Percentiles rank a stretch among this genome's conserved stretches.
These are phyloP conservation scores for Cyamopsis tetragonoloba DNA, from an alignment of 306 rosid genomes.

Conservation along the genomic window DNA sequence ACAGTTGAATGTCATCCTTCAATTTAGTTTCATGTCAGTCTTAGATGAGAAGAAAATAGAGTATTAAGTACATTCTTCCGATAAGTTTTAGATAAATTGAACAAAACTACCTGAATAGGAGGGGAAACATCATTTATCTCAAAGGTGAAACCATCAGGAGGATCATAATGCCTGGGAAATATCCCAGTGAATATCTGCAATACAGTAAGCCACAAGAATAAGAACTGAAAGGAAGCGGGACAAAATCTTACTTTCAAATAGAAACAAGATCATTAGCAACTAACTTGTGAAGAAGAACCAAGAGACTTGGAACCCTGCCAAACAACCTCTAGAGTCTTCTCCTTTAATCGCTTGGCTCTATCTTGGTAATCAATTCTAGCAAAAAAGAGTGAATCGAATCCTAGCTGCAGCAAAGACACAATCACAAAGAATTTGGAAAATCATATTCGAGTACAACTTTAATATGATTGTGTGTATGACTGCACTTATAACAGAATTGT, in stretches of 20 bases:
- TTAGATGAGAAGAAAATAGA: slow-evolving; percentile 18
- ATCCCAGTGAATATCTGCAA: slow-evolving; percentile 78
- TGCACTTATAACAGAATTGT: neutral
- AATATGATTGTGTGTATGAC: neutral
- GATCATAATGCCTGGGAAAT: slow-evolving; percentile 81
- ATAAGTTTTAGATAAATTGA: neutral
- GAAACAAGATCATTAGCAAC: slow-evolving; percentile 25
- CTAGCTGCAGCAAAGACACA: slow-evolving; percentile 57
- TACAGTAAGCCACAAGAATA: slow-evolving; percentile 12
- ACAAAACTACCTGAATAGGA: slow-evolving; percentile 48
- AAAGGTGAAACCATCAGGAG: slow-evolving; percentile 80
- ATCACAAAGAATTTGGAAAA: slow-evolving; percentile 6
- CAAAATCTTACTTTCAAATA: neutral
- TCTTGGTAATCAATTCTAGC: slow-evolving; percentile 93
- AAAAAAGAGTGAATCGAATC: slow-evolving; percentile 77
- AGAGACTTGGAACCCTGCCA: slow-evolving; percentile 79
- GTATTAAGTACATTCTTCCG: neutral
- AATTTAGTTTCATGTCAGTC: slow-evolving; percentile 21
- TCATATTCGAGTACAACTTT: slow-evolving; percentile 10
- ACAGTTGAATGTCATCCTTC: slow-evolving; percentile 51
- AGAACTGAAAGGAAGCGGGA: neutral
- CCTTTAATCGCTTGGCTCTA: slow-evolving; percentile 65
- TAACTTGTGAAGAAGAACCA: slow-evolving; percentile 77
- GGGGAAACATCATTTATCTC: slow-evolving; percentile 78
- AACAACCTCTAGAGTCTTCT: slow-evolving; percentile 67